These are phyloP conservation scores for Talaromyces sp. DNA, from an alignment of 2,329 filamentous ascomycete genomes.

Conservation along the genomic window DNA sequence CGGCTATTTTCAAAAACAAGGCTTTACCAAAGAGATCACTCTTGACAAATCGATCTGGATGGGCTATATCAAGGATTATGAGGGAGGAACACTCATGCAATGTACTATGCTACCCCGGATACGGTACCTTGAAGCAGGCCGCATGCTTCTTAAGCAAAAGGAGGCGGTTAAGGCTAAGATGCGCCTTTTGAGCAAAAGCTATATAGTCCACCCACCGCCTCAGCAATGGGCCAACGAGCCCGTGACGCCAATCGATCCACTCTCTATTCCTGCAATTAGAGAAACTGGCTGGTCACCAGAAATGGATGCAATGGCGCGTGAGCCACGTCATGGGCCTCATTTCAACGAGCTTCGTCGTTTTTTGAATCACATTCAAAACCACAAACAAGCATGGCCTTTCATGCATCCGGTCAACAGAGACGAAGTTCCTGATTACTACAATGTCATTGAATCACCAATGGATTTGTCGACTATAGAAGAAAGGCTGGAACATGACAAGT, in stretches of 20 bases:
- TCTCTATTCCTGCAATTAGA: constrained; percentile 82
- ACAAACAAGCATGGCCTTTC: constrained; percentile 91
- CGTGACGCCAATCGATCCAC: constrained; percentile 71
- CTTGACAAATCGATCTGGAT: constrained; percentile 90
- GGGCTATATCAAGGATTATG: constrained; percentile 99
- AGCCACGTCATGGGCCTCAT: constrained; percentile 91
- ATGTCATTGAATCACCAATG: constrained; percentile 98
- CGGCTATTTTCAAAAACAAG: constrained; percentile 98
- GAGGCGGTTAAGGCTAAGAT: constrained; percentile 95
- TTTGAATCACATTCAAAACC: constrained; percentile 92
- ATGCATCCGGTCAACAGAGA: constrained; percentile 89
- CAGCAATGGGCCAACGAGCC: constrained; percentile 74
- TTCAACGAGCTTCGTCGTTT: constrained; percentile 91
- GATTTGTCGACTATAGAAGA: constrained; percentile 92
- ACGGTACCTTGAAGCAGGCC: constrained; percentile 85
- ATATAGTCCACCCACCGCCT: constrained; percentile 80
- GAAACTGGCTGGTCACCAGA: constrained; percentile 92
- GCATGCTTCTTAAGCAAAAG: constrained; percentile 96
- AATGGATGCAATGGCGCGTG: constrained; percentile 94
- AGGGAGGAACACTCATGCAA: constrained; percentile 98
- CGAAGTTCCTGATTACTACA: constrained; percentile 95
- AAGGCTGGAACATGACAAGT: constrained; percentile 90
- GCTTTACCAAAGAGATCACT: constrained; percentile 97
- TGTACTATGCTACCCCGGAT: constrained; percentile 95
- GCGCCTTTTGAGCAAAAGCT: constrained; percentile 80